These are phyloP conservation scores for Lyophyllum shimeji DNA, from an alignment of 768 basidiomycete genomes.

Conservation along the genomic window DNA sequence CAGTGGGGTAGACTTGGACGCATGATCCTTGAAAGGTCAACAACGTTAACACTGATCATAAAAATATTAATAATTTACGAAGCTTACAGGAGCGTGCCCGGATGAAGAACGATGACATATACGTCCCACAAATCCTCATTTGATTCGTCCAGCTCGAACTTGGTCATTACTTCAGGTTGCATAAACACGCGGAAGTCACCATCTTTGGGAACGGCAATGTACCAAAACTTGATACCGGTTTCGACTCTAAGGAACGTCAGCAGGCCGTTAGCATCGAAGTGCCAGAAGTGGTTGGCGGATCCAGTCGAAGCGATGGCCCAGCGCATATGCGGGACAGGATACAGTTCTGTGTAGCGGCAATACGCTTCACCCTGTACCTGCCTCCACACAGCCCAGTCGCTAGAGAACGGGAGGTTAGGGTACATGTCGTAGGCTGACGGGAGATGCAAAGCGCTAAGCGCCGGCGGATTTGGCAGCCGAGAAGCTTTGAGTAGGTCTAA, in stretches of 20 bases:
- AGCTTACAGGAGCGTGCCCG: not conserved
- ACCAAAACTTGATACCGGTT: not conserved
- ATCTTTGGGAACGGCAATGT: not conserved
- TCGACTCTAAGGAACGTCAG: not conserved
- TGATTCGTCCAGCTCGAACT: not conserved
- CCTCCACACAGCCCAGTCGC: not conserved
- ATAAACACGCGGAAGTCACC: not conserved
- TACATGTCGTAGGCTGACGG: not conserved
- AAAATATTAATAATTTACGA: not conserved
- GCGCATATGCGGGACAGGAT: not conserved
- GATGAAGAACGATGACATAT: not conserved
- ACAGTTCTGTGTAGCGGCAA: not conserved
- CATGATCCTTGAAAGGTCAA: not conserved
- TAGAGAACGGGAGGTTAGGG: not conserved
- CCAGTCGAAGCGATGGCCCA: too few species aligned
- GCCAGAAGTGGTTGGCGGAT: constrained; percentile 1
- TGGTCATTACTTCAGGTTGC: not conserved
- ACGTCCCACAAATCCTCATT: not conserved
- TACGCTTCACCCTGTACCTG: not conserved
- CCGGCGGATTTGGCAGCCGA: not conserved
- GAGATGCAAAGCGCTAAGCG: not conserved
- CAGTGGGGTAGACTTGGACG: not conserved
- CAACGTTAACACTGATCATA: not conserved
- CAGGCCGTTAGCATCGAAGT: not conserved
- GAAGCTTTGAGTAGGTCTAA: not conserved